Base-by-base conservation (phyloP, 805 yeast species). In the Metschnikowia kunwiensis region DNA sequence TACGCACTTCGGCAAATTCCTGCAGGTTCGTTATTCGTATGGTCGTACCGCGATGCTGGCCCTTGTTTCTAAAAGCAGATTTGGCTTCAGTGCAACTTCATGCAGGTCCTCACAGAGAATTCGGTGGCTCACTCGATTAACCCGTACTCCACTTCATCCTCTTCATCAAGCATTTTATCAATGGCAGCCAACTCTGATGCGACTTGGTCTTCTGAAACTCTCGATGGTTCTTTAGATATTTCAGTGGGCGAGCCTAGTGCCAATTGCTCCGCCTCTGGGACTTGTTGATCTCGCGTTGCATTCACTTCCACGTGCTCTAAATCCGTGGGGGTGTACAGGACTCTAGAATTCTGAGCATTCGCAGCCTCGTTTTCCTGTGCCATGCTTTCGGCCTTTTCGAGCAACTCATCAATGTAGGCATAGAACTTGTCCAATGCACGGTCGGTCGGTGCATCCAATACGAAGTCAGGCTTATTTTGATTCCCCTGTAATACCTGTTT, bases 61-160 rank as follows among this genome's bases (percentile, higher is more conserved):
- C n/a, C n/a, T n/a, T n/a, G n/a, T n/a, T n/a, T n/a, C n/a, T n/a
- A n/a, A n/a, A n/a, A n/a, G n/a, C n/a, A n/a, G n/a, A n/a, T n/a
- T n/a, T n/a, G n/a, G n/a, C n/a, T n/a, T n/a, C n/a, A n/a, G n/a
- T n/a, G n/a, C n/a, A n/a, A n/a, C n/a, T n/a, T n/a, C n/a, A n/a
- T n/a, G n/a, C n/a, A n/a, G n/a, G n/a, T n/a, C n/a, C n/a, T n/a
- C n/a, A 21, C 24, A 9, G 9, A 21, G 24, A 9, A n/a, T 3
- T n/a, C 5, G 9, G n/a, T 21, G n/a, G 9, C 5, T 21, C 24
- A 21, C 24, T 24, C 27, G 27, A 9, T 47, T 12, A 65, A 49
- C 18, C 63, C 63, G 43, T 66, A 66, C 9, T 63, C 66, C 8
- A 63, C 65, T 13, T 57, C 53, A 11, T 63, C 69, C 34, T 65